Evolutionary conservation across 768 basidiomycete species (phyloP), one percentile per base, ranked within the genome.

Genomic region (Naganishia vishniacii): DNA sequence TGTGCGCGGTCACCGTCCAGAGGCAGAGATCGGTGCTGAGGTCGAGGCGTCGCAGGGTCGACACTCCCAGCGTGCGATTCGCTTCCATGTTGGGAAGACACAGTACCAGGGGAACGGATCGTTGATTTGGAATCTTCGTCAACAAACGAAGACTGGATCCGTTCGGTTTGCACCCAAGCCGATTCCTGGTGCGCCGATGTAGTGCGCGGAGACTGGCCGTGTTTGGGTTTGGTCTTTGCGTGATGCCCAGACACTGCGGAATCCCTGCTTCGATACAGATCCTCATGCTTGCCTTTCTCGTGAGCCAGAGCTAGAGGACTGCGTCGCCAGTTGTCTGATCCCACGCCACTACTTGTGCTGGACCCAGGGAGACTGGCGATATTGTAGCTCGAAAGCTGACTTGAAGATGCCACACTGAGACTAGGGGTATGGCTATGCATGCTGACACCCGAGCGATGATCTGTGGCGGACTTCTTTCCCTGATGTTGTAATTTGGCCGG

Each of bases 401-500:
- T 63, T 4, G 48, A 51, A 32, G 62, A 51, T 7, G 62, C 48
- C 26, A 63, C 9, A 46, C 62, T 63, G 29, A 63, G 49, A 20
- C 44, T 51, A 1, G 62, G 62, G 18, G 62, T 85, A 76, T 89
- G 88, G 41, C 88, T 88, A 74, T 86, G 87, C 60, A 88, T 83
- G 63, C 80, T 83, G 53, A 79, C 76, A 73, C 86, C 85, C 2
- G 63, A 46, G 18, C 48, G 41, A 16, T 53, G 46, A 37, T 23
- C 47, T 31, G 45, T 42, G 20, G 56, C 44, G 16, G 66, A 12
- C 84, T 81, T 66, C 82, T 83, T 45, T 86, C 77, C 23, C 85
- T 83, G 86, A 86, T 88, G 72, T 88, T 84, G 70, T 59, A 92
- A 86, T 71, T 89, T 89, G 72, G 83, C 86, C 31, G 86, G 90